Evolutionary conservation across 2,329 filamentous ascomycete genomes (phyloP), one percentile per base, ranked within the genome.

Genomic region (Colletotrichum sp.): DNA sequence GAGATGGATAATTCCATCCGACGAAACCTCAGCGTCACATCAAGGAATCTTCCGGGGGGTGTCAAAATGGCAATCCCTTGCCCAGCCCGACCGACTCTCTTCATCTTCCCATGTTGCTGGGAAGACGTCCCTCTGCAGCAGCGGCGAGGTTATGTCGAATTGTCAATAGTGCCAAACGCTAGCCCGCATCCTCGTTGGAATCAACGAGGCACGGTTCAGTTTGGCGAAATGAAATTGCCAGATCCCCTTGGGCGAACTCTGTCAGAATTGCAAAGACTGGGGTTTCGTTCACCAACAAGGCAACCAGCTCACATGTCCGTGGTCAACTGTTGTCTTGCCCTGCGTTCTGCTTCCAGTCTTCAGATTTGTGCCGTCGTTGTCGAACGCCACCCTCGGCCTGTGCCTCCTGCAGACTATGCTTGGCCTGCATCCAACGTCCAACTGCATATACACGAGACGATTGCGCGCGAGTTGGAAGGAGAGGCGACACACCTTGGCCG

Each of bases 321-420:
- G 48, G 36, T 71, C 68, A 60, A 34, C 57, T 32, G 27, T 70
- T n/a, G 22, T 59, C 59, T 8, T 34, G 44, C 64, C 32, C 22
- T 61, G 59, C 59, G 8, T 44, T n/a, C 34, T n/a, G 12, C 7
- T 27, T 25, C 32, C 34, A 30, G 39, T 64, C n/a, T 60, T 32
- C 63, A 59, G 19, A 34, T 22, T 52, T 30, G 9, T 59, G 32
- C 48, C 25, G 25, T 27, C 19, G 25, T 12, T 27, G 32, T 48
- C 48, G 67, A 67, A 66, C 60, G 72, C 72, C 72, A 74, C 55
- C 67, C 68, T 60, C 68, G 61, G 73, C 73, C 63, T 52, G 63
- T 57, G 57, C 64, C 57, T 73, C 57, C 30, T 68, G 73, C 59
- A 65, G 70, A 75, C 16, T 34, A n/a, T 30, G 59, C 73, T 73